Conservation (phyloP, 1,139 yeast genomes). For the Diutina mesorugosa region DNA sequence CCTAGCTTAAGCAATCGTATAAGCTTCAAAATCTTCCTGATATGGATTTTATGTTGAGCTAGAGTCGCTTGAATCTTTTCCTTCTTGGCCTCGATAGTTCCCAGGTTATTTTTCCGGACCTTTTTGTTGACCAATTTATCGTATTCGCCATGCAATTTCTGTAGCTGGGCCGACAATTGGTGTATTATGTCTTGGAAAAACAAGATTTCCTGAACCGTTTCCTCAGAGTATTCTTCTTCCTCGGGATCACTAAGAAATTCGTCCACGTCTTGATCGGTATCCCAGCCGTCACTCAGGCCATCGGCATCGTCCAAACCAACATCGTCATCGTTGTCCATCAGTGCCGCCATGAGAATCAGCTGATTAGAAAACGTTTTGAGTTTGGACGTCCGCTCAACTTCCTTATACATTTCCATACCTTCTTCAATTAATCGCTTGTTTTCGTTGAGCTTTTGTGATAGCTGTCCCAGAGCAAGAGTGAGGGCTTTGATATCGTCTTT, state of each 20-base stretch:
- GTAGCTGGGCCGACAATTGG: slow-evolving; percentile 22
- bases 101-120: slow-evolving; percentile 24
- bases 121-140: slow-evolving; percentile 30
- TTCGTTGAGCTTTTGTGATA: slow-evolving; percentile 24
- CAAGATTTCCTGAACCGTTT: slow-evolving; percentile 20
- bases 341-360: slow-evolving; percentile 31
- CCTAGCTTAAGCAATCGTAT: not conserved
- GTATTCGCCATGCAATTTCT: slow-evolving; percentile 18
- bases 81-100: slow-evolving; percentile 27
- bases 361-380: slow-evolving; percentile 36
- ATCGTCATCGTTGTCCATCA: slow-evolving; percentile 16
- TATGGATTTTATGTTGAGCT: slow-evolving; percentile 24
- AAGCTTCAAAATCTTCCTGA: slow-evolving; percentile 15
- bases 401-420: slow-evolving; percentile 37
- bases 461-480: not conserved
- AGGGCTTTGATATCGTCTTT: slow-evolving; percentile 13
- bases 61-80: slow-evolving; percentile 27
- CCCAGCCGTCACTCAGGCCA: slow-evolving; percentile 8
- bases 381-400: slow-evolving; percentile 31
- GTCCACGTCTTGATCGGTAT: slow-evolving; percentile 10
- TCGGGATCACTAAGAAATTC: slow-evolving; percentile 1
- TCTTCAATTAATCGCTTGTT: slow-evolving; percentile 31
- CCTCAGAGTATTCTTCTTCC: slow-evolving; percentile 11
- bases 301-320: slow-evolving; percentile 8
- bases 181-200: slow-evolving; percentile 20